Evolutionary conservation across 2,329 filamentous ascomycete species (phyloP).

Genomic region (Fusarium sp.): DNA sequence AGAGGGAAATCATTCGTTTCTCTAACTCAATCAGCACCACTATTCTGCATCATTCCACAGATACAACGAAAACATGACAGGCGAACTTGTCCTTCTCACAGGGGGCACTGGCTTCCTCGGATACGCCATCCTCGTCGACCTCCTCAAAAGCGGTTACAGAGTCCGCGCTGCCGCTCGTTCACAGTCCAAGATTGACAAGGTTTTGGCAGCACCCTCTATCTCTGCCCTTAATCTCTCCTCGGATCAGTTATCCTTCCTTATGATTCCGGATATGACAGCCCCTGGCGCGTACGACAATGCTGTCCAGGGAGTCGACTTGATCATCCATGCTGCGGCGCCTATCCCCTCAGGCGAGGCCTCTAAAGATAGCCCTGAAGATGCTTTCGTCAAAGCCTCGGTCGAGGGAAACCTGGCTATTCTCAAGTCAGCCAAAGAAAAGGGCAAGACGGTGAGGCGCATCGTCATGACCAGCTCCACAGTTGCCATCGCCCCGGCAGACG

Average conservation of each 20-base stretch:
- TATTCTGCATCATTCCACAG: background rate
- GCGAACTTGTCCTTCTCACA: background rate
- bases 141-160: background rate
- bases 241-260: background rate
- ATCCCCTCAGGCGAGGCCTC: background rate
- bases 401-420: background rate
- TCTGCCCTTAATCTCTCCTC: background rate
- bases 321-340: background rate
- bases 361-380: background rate
- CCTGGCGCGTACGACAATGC: background rate
- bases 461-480: background rate
- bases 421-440: background rate
- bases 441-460: background rate
- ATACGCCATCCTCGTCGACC: background rate
- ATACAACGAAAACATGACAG: background rate
- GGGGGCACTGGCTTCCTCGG: background rate
- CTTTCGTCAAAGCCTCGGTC: background rate
- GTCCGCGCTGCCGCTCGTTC: background rate
- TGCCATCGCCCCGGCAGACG: background rate
- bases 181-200: background rate
- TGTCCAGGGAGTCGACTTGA: background rate
- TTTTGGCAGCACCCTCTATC: background rate
- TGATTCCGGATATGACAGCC: background rate
- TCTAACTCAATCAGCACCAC: too few relatives aligned
- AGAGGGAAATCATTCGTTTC: background rate